Evolutionary conservation across 2,329 filamentous ascomycete genomes (phyloP).

Genomic region (Trichoderma sp.): DNA sequence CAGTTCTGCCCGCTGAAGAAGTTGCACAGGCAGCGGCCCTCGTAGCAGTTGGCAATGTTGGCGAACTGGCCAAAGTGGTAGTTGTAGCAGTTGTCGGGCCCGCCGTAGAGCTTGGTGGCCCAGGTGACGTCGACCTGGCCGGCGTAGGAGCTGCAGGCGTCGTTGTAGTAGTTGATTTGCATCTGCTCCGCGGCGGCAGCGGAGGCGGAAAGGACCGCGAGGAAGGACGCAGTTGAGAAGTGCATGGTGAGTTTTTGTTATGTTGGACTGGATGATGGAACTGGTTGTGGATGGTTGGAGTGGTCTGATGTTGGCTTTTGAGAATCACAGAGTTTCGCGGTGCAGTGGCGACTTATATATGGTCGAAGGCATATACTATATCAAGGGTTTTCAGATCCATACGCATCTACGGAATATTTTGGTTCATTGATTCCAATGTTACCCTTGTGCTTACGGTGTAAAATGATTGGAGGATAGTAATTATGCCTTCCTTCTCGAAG

Average conservation of each 20-base stretch:
- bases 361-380: background rate
- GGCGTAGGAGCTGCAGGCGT: background rate
- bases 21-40: background rate
- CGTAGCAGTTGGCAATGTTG: constrained; percentile 2
- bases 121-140: constrained; percentile 4
- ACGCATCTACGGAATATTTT: too few relatives aligned
- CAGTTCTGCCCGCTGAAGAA: constrained; percentile 5
- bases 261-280: background rate
- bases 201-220: constrained; percentile 5
- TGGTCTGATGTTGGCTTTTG: background rate
- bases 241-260: background rate
- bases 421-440: background rate
- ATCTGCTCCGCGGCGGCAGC: background rate
- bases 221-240: constrained; percentile 3
- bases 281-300: background rate
- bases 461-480: background rate
- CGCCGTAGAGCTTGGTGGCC: background rate
- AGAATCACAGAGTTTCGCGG: background rate
- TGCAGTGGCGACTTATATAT: background rate
- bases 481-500: background rate
- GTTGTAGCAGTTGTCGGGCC: constrained; percentile 8
- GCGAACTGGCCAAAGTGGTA: background rate
- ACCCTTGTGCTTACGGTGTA: background rate
- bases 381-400: background rate
- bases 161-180: constrained; percentile 5